These are phyloP conservation scores for Plasmopara viticola DNA, from an alignment of 352 stramenopile species.

Conservation along the genomic window DNA sequence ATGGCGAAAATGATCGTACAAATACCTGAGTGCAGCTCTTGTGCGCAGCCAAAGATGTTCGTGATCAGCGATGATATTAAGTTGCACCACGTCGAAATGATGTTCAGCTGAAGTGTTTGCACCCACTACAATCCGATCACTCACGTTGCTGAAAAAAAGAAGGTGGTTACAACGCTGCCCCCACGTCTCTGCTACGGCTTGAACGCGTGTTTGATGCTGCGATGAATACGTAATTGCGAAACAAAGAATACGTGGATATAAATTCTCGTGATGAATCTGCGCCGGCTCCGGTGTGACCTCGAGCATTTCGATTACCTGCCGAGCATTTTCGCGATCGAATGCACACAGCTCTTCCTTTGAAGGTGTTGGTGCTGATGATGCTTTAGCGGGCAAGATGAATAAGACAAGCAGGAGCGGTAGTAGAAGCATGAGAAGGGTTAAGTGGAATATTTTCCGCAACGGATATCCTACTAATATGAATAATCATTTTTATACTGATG, in stretches of 20 bases:
- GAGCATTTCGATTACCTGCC: slow-evolving; percentile 32
- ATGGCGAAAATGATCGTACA: slow-evolving; percentile 55
- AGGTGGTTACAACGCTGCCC: slow-evolving; percentile 69
- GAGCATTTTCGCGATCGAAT: slow-evolving; percentile 31
- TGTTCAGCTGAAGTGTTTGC: slow-evolving; percentile 15
- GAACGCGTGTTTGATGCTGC: slow-evolving; percentile 45
- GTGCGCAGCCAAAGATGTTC: slow-evolving; percentile 71
- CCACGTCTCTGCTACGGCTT: slow-evolving; percentile 70
- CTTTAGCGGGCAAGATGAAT: background rate
- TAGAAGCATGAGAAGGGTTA: background rate
- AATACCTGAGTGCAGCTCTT: slow-evolving; percentile 53
- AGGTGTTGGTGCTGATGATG: background rate
- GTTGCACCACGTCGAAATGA: slow-evolving; percentile 43
- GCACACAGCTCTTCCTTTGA: slow-evolving; percentile 44
- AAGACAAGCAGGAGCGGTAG: background rate
- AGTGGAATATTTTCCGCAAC: too few relatives aligned
- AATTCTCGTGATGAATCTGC: slow-evolving; percentile 1
- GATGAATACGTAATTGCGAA: slow-evolving; percentile 67
- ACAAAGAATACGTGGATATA: slow-evolving; percentile 60
- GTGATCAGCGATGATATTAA: slow-evolving; percentile 63
- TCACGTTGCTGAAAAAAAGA: slow-evolving; percentile 77
- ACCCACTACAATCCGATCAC: slow-evolving; percentile 36
- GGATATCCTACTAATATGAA: too few relatives aligned
- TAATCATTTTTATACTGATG: too few relatives aligned
- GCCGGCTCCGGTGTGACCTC: slow-evolving; percentile 30